These are phyloP conservation scores for Botrytis tulipae DNA, from an alignment of 2,329 filamentous ascomycete species.

Conservation along the genomic window DNA sequence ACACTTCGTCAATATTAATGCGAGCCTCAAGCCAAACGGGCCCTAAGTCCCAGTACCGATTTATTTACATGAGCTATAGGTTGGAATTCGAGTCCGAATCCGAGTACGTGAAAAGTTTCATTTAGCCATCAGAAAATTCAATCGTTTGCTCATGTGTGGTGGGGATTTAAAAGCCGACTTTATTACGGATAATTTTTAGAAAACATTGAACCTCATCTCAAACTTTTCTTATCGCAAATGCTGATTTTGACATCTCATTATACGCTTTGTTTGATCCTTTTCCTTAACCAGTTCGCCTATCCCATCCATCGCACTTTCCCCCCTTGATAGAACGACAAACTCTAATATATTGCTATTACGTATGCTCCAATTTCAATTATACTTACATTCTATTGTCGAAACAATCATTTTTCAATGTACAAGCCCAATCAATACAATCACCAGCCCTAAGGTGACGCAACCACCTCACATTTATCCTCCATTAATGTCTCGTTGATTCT, in stretches of 20 bases:
- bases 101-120: background rate
- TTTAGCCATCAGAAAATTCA: background rate
- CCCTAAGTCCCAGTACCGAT: background rate
- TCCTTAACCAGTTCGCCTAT: background rate
- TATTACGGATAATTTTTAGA: background rate
- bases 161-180: background rate
- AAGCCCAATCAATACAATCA: background rate
- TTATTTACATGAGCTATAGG: background rate
- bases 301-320: background rate
- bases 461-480: conserved; percentile 2
- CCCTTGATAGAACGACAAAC: background rate
- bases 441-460: background rate
- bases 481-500: conserved; percentile 3
- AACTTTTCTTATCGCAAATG: background rate
- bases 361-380: background rate
- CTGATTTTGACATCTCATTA: background rate
- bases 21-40: no score
- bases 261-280: background rate
- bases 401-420: background rate
- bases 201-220: background rate
- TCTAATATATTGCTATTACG: background rate
- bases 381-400: background rate
- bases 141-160: background rate
- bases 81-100: background rate
- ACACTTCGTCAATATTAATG: no score